Percentiles rank a stretch among this genome's conserved stretches.
Conservation (phyloP, 78 protist species). For the Monocercomonoides exilis region DNA sequence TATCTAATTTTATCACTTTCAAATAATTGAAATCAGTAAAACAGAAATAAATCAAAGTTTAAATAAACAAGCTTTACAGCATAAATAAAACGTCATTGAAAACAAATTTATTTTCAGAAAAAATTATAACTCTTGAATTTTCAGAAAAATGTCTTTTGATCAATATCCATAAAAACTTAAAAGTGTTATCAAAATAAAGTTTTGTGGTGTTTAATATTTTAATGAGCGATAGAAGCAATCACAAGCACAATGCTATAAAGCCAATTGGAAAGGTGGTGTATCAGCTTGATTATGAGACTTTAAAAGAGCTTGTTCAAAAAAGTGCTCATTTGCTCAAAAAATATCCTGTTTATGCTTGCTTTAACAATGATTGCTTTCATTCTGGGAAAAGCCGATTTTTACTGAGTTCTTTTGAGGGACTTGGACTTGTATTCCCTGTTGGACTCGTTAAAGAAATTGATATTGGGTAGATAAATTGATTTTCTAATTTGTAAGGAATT, state of each 20-base stretch:
- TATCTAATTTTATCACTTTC: too few relatives aligned
- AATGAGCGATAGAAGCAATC: neutral
- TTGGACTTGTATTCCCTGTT: neutral
- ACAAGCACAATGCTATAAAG: neutral
- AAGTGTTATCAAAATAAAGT: too few relatives aligned
- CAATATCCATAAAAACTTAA: too few relatives aligned
- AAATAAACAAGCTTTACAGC: too few relatives aligned
- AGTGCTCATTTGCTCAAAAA: neutral
- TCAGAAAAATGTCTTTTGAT: too few relatives aligned
- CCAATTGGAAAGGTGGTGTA: neutral
- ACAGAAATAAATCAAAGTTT: too few relatives aligned
- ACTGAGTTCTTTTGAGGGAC: neutral
- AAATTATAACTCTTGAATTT: too few relatives aligned
- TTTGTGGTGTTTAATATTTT: too few relatives aligned
- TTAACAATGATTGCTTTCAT: neutral
- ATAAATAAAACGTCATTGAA: too few relatives aligned
- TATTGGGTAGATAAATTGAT: neutral
- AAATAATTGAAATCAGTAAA: too few relatives aligned
- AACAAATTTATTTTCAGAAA: too few relatives aligned
- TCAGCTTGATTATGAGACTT: neutral
- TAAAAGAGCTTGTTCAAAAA: neutral
- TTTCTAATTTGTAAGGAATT: neutral
- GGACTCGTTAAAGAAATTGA: neutral
- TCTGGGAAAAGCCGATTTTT: neutral
- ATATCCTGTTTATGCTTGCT: neutral